Evolutionary conservation across 768 basidiomycete species (phyloP), one percentile per base, ranked within the genome.

Genomic region (Glaciozyma antarctica): DNA sequence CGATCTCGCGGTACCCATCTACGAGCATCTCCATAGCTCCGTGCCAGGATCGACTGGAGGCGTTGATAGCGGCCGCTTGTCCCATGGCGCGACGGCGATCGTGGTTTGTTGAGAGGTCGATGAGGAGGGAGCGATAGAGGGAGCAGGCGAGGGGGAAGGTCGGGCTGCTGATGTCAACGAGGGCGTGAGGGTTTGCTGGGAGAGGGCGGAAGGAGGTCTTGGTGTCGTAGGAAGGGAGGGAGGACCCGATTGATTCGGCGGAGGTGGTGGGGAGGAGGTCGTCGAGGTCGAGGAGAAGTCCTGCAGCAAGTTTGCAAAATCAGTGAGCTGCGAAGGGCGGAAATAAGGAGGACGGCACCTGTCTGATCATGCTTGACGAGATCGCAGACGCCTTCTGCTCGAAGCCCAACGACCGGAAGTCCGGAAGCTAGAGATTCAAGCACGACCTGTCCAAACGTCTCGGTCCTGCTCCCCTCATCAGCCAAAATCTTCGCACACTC

Each of bases 361-460:
- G 71, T 70, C 26, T 47, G 38, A 16, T 56, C 60, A 57, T 70
- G 62, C 26, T 72, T 55, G 58, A 74, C 72, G n/a, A 74, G 66
- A 53, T 74, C 73, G 34, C 66, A 69, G 6, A 81, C 72, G 10
- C 76, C 80, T 58, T 80, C 79, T 6, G 79, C 80, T 28, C 77
- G 74, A 16, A 80, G 75, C 2, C 79, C 79, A 45, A 79, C 75
- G 38, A 81, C 79, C 0, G 80, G 80, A 34, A 81, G 66, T 4
- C 80, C 80, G 32, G 78, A 79, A 0, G 79, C 79, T 26, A 80
- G 75, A 12, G 78, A 79, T 69, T 81, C 79, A 2, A 77, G 69
- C 12, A 80, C 79, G 48, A 81, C 80, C 64, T 81, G 80, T 22
- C 80, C 75, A 58, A 76, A 76, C 2, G 75, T 76, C 62, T 76